Conservation (phyloP, 1,139 yeast genomes). For the Debaryomyces fabryi region DNA sequence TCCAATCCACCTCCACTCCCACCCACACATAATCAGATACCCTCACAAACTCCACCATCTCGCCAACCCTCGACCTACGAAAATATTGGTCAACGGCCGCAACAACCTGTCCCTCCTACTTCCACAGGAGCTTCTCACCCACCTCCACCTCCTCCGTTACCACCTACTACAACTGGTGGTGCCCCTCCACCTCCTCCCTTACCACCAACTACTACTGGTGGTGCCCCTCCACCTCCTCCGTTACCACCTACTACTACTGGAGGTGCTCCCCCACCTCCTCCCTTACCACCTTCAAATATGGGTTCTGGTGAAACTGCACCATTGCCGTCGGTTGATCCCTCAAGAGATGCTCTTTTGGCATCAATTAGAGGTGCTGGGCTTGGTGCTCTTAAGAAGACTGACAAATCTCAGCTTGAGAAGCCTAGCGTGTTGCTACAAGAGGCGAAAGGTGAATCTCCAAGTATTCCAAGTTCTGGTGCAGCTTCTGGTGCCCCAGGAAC, state of each 20-base stretch:
- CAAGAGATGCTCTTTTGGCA: conserved; percentile 82
- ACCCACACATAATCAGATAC: conserved; percentile 14
- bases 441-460: conserved; percentile 60
- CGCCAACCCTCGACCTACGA: conserved; percentile 12
- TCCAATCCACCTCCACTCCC: conserved; percentile 20
- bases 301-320: conserved; percentile 25
- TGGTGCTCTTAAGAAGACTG: conserved; percentile 70
- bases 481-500: conserved; percentile 44
- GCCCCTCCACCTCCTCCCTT: conserved; percentile 20
- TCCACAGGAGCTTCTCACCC: conserved; percentile 14
- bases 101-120: background rate
- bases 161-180: conserved; percentile 5
- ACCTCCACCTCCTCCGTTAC: conserved; percentile 16
- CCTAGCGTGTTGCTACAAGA: conserved; percentile 76
- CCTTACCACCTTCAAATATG: conserved; percentile 31
- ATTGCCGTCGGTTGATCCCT: conserved; percentile 48
- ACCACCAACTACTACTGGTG: conserved; percentile 10
- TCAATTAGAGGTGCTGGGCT: conserved; percentile 83
- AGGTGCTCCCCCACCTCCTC: conserved; percentile 31
- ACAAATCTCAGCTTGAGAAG: conserved; percentile 77
- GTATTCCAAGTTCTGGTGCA: conserved; percentile 28
- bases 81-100: background rate
- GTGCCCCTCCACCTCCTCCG: conserved; percentile 33
- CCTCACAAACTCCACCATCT: conserved; percentile 22
- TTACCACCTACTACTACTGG: conserved; percentile 17